Base-by-base conservation (phyloP, 2,329 filamentous ascomycete genomes). In the Ophiostoma sp. region DNA sequence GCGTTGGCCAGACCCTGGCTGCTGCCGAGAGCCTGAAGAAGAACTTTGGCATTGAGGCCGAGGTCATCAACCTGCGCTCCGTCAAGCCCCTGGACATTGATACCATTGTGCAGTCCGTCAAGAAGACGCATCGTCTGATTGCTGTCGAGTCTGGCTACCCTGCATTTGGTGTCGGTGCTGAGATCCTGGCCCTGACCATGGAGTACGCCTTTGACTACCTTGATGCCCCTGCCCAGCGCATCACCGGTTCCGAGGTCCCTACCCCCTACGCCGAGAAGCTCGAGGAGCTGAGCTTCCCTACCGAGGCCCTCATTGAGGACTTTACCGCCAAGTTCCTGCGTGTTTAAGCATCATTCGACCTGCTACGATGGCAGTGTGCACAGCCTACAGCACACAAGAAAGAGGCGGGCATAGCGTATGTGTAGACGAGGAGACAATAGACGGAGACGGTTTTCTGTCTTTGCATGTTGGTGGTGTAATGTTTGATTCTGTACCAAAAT, bases 161-260 rank as follows among this genome's bases (percentile, higher is more conserved):
- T 72, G 91, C 92, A 76, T 99, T 93, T 77, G 95, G 95, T 78
- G 92, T 99, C 74, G 87, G 89, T 70, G 87, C 94, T 69, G 95
- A 99, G 83, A 93, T 99, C 75, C 87, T 99, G 72, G 95, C 95
- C 70, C 84, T 97, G 70, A 89, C 92, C 72, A 96, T 96, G 90
- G 95, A 99, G 82, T 99, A 98, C 80, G 93, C 87, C 72, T 99
- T 98, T 77, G 95, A 99, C 83, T 98, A 96, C 83, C 89, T 99
- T 73, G 89, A 97, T 76, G 92, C 93, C 68, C 95, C 95, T 64
- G 95, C 93, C 71, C 90, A 94, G 80, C 89, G 95, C 79, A 88
- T 99, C 76, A 98, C 95, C 70, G 95, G 95, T 78, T 94, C 95
- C 73, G 95, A 99, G 79, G 95, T 99, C 12, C 95, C 95, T 65